Evolutionary conservation across 1,284 basidiomycete genomes (phyloP), one percentile per base, ranked within the genome.

Genomic region (Puccinia novopanici): DNA sequence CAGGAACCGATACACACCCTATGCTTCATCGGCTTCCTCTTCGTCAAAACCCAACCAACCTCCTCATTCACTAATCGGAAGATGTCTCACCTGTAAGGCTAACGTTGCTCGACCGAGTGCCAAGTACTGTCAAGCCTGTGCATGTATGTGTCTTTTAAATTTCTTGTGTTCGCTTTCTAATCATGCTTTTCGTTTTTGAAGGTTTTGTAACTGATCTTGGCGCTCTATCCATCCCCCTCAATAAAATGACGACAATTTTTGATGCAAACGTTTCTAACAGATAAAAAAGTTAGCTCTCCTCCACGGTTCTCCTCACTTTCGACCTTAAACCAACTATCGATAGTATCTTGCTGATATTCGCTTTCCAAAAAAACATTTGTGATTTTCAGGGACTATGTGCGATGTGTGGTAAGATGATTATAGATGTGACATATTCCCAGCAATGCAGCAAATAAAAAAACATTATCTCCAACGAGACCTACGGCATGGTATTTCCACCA

Each of bases 21-120:
- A 80, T 34, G 70, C 54, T 54, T 80, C 78, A 19, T 40, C 70
- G 24, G 61, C 70, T 55, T 27, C 57, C 5, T 80, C 68, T 30
- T 24, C 48, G 24, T 67, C 75, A 0, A 50, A 30, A 52, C 22
- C 75, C n/a, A 78, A 78, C 24, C 30, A 55, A 37, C 24, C 42
- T 45, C 22, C 52, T 37, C 42, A 72, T 61, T 61, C 77, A 48
- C 55, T 72, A 2, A 79, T 79, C 19, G 77, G 77, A n/a, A 73
- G 50, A 67, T 80, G 78, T 74, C 54, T 80, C 22, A 80, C 78
- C n/a, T 80, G 78, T 34, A 80, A 80, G 57, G 59, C 78, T 27
- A 73, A 70, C n/a, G 78, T 80, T 0, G 61, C 70, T 42, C 57
- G 78, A 22, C 57, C 57, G 4, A 57, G 37, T 42, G 78, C 78